Base-by-base conservation (phyloP, 345 rosid species). In the Sonneratia alba region DNA sequence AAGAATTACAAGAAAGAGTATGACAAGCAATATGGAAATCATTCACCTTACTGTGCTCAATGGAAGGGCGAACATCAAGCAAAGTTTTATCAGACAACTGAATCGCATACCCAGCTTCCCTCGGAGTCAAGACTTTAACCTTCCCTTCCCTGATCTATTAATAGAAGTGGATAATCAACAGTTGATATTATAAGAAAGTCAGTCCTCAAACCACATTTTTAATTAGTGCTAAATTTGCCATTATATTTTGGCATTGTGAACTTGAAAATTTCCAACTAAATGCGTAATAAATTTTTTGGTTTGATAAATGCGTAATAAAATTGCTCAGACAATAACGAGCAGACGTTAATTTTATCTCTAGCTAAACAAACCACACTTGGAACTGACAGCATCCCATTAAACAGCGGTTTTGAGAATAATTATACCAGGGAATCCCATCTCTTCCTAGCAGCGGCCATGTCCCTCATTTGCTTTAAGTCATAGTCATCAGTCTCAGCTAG, bases 401-500 rank as follows among this genome's bases (percentile, higher is more conserved):
- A 65, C 16, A 43, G 36, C 32, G 48, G 14, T 22, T 27, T 15
- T 8, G n/a, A 40, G 38, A n/a, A 55, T 56, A 40, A 22, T 49
- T 16, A 24, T 85, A 94, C 98, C 97, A 91, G 72, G 74, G 86
- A 83, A 72, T 94, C 97, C 97, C 96, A 91, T 87, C 95, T 87
- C 83, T 90, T 94, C 86, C 85, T 88, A 27, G 97, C 95, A 76
- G 96, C 91, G 74, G 97, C 89, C 91, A 90, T 82, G 77, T 90
- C 97, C 81, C 86, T 88, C 91, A 90, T 80, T 83, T 91, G 97
- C 90, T 88, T 89, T 80, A 91, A 69, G 71, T 88, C 95, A 77
- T 74, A 79, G 76, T 91, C 96, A 79, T 90, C 95, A 51, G 74
- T 84, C 51, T 68, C 91, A 66, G 91, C 88, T 81, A 83, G 87